These are phyloP conservation scores for Rutstroemia sp. DNA, from an alignment of 2,329 filamentous ascomycete genomes.

Conservation along the genomic window DNA sequence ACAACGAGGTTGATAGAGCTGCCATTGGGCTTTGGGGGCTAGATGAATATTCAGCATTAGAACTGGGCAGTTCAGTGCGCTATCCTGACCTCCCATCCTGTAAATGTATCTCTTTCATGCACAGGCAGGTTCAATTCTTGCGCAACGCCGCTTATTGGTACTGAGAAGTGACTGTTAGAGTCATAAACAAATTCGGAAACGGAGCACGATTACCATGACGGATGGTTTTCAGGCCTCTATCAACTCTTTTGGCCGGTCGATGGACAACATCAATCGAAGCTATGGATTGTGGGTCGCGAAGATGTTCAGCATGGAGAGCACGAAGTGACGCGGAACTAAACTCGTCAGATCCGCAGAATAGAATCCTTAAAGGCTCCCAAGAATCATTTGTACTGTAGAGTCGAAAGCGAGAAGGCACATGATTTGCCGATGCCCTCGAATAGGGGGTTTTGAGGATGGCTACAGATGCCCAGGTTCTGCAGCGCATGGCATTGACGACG, in stretches of 20 bases:
- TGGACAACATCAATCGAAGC: slow-evolving; percentile 80
- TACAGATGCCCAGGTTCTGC: background rate
- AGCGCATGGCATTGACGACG: no score
- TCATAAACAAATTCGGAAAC: background rate
- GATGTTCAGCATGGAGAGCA: slow-evolving; percentile 57
- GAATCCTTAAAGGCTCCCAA: slow-evolving; percentile 61
- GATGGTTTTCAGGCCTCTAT: slow-evolving; percentile 59
- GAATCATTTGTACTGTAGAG: slow-evolving; percentile 13
- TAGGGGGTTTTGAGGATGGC: background rate
- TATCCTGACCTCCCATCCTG: slow-evolving; percentile 61
- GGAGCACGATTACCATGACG: slow-evolving; percentile 21
- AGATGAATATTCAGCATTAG: background rate
- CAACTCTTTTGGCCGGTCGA: slow-evolving; percentile 68
- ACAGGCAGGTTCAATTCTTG: slow-evolving; percentile 55
- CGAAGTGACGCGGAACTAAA: slow-evolving; percentile 76
- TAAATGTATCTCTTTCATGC: slow-evolving; percentile 77
- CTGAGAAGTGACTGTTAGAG: slow-evolving; percentile 35
- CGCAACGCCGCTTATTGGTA: slow-evolving; percentile 65
- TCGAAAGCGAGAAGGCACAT: background rate
- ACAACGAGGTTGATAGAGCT: slow-evolving; percentile 67
- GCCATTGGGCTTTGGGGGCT: slow-evolving; percentile 45
- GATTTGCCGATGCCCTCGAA: background rate
- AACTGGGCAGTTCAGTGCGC: background rate
- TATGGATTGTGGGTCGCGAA: slow-evolving; percentile 46
- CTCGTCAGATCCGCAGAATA: slow-evolving; percentile 90